Percentiles rank a stretch among this genome's conserved stretches.
phyloP scores from a whole-genome alignment of 306 rosid species.

The Cicer bijugum region DNA sequence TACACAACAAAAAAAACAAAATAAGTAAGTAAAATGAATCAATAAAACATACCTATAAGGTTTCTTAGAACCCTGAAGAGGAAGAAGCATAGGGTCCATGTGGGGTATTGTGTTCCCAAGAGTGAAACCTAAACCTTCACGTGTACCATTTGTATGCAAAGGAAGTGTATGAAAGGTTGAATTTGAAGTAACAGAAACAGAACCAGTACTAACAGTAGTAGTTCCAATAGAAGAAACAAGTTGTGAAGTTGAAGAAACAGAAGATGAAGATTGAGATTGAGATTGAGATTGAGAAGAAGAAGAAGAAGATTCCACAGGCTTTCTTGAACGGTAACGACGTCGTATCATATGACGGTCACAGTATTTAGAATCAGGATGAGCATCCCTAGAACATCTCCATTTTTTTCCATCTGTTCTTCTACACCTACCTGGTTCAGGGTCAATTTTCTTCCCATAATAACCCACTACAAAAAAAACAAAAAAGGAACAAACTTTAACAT shows the following conservation, averaged over 20 bases:
- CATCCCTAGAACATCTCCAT: conserved; percentile 89
- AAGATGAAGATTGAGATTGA: conserved; percentile 1
- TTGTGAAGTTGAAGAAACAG: conserved; percentile 6
- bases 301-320: conserved; percentile 89
- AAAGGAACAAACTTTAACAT: conserved; percentile 16
- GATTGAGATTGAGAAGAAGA: conserved; percentile 25
- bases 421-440: conserved; percentile 94
- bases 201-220: not conserved
- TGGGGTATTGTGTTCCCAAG: conserved; percentile 56
- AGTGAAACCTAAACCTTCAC: conserved; percentile 56
- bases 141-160: conserved; percentile 58
- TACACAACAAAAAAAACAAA: not conserved
- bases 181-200: conserved; percentile 20
- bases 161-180: conserved; percentile 67
- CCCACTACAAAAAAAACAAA: conserved; percentile 56
- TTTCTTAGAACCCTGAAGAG: conserved; percentile 66
- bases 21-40: not conserved
- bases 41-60: conserved; percentile 63
- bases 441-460: conserved; percentile 84
- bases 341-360: conserved; percentile 96
- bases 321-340: conserved; percentile 98
- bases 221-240: not conserved
- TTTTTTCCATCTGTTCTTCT: conserved; percentile 92
- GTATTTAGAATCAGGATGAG: conserved; percentile 86
- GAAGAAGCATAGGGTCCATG: conserved; percentile 64